These are phyloP conservation scores for Hemerocallis citrina DNA, from an alignment of 106 monocot species.

Conservation along the genomic window DNA sequence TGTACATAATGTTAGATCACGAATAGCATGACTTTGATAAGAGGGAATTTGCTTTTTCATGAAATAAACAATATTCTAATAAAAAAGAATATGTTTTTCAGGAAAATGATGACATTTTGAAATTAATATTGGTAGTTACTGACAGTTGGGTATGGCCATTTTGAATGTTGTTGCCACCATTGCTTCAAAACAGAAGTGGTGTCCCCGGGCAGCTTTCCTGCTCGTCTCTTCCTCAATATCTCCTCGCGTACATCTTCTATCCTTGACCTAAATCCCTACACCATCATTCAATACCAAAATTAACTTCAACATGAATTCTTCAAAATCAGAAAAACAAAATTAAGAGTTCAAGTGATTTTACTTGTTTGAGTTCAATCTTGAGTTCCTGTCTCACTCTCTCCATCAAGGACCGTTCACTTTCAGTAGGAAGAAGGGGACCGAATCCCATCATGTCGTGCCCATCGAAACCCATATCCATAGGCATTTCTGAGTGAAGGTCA, in stretches of 20 bases:
- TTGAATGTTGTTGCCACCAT: constrained; percentile 98
- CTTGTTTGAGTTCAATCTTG: constrained; percentile 90
- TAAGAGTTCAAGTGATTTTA: background rate
- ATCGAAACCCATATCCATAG: constrained; percentile 37
- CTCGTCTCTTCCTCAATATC: constrained; percentile 90
- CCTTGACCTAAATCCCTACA: constrained; percentile 81
- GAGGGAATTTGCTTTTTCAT: too few relatives aligned
- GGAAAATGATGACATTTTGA: too few relatives aligned
- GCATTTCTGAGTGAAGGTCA: constrained; percentile 26
- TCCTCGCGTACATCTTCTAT: constrained; percentile 99
- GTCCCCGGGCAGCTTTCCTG: constrained; percentile 96
- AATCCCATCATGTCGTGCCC: constrained; percentile 88
- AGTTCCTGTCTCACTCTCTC: constrained; percentile 93
- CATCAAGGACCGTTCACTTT: constrained; percentile 89
- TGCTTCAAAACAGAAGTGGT: constrained; percentile 91
- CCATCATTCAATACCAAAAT: too few relatives aligned
- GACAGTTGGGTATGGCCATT: constrained; percentile 98
- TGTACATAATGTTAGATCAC: too few relatives aligned
- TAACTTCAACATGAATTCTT: too few relatives aligned
- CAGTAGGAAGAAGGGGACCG: constrained; percentile 84
- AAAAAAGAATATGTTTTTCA: too few relatives aligned
- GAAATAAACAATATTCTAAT: too few relatives aligned
- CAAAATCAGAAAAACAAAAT: background rate
- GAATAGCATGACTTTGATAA: too few relatives aligned
- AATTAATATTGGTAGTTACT: too few relatives aligned